A percentile compares a stretch with the other conserved stretches of the same genome.
These are phyloP conservation scores for Nannochloropsis oceanica DNA, from an alignment of 108 stramenopile genomes.

Conservation along the genomic window DNA sequence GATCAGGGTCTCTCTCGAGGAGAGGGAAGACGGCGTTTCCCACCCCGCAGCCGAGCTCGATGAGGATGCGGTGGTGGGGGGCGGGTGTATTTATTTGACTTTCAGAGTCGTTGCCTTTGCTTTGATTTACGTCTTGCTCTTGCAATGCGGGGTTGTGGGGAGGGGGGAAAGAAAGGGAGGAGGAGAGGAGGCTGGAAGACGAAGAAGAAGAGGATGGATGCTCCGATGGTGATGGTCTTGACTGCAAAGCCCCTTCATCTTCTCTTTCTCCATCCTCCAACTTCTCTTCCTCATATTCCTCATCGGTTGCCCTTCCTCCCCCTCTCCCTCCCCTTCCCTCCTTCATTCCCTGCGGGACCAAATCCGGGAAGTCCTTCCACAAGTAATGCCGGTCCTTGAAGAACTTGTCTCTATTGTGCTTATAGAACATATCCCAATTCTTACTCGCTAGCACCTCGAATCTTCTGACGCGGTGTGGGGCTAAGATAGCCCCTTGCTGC, in stretches of 20 bases:
- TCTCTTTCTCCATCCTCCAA: not conserved
- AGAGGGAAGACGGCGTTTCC: slow-evolving; percentile 40
- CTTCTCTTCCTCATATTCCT: not conserved
- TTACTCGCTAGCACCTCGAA: slow-evolving; percentile 7
- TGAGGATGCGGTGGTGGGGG: not conserved
- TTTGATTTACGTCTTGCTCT: not conserved
- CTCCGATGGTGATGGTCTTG: not conserved
- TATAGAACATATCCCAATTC: slow-evolving; percentile 22
- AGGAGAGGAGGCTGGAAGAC: not conserved
- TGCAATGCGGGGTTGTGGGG: not conserved
- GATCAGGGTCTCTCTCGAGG: slow-evolving; percentile 15
- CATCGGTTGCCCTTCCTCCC: not conserved
- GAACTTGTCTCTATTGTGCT: slow-evolving; percentile 14
- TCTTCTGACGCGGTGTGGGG: not conserved
- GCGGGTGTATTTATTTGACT: not conserved
- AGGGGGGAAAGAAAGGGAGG: not conserved
- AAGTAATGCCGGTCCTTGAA: slow-evolving; percentile 42
- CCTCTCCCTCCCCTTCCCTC: not conserved
- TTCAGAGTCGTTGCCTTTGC: not conserved
- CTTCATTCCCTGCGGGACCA: not conserved
- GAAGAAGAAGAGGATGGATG: not conserved
- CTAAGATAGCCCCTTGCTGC: not conserved
- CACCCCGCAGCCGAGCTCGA: slow-evolving; percentile 40
- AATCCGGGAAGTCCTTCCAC: not conserved
- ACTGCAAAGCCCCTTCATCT: not conserved